Conservation (phyloP, 352 stramenopile species). For the Thalassiosira hispida region DNA sequence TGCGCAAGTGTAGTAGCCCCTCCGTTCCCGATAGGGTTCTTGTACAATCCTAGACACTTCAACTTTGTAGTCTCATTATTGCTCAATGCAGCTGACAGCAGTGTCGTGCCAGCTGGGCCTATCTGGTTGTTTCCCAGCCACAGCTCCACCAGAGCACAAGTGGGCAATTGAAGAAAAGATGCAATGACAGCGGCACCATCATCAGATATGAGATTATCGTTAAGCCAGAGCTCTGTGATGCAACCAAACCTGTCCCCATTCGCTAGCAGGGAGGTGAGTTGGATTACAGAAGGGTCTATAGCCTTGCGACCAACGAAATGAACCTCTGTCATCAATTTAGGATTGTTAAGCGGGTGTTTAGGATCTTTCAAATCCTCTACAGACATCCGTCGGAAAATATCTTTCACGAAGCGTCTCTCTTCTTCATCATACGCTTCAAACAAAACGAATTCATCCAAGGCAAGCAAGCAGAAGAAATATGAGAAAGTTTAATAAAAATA, state of each 20-base stretch:
- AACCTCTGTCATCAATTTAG: slow-evolving; percentile 38
- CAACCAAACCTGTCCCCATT: slow-evolving; percentile 39
- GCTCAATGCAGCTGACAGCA: slow-evolving; percentile 38
- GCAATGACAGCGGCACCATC: slow-evolving; percentile 41
- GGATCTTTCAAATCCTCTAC: too few species aligned
- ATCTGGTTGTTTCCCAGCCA: slow-evolving; percentile 53
- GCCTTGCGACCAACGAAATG: slow-evolving; percentile 50
- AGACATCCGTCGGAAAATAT: too few species aligned
- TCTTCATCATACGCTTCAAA: slow-evolving; percentile 11
- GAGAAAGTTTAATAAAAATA: too few species aligned
- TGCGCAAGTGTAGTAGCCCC: slow-evolving; percentile 42
- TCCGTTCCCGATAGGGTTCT: slow-evolving; percentile 49
- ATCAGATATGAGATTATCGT: slow-evolving; percentile 52
- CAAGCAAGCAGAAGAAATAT: too few species aligned
- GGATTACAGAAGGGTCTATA: slow-evolving; percentile 21
- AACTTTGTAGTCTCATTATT: slow-evolving; percentile 28
- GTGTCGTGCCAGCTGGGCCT: slow-evolving; percentile 27
- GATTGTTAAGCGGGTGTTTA: slow-evolving; percentile 37
- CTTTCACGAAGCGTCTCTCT: too few species aligned
- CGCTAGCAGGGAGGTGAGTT: slow-evolving; percentile 31
- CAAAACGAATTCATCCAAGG: too few species aligned
- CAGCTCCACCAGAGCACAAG: slow-evolving; percentile 40
- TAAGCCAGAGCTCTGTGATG: slow-evolving; percentile 51
- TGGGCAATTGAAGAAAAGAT: slow-evolving; percentile 32
- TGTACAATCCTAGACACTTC: slow-evolving; percentile 50